Base-by-base conservation (phyloP, 2,329 filamentous ascomycete species). In the Epicoccum sorghinum region DNA sequence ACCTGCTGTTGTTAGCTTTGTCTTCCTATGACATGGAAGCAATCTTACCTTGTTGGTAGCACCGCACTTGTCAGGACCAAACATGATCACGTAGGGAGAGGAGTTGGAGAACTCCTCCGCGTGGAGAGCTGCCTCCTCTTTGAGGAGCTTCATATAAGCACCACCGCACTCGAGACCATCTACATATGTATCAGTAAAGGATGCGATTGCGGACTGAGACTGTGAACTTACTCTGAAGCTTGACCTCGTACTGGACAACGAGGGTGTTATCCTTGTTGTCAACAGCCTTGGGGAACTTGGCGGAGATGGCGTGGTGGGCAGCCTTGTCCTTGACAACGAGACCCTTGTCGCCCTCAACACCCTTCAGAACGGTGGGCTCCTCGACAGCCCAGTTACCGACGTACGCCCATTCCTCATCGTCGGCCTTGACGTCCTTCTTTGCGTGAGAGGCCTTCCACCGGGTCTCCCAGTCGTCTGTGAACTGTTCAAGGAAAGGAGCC, bases 11-110 rank as follows among this genome's bases (percentile, higher is more conserved):
- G 52, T 75, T 46, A 73, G 61, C 29, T 45, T 41, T 40, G 40
- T 35, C 29, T 61, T 49, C 47, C 3, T 22, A 29, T 33, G 4
- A 23, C 7, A 4, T 13, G n/a, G 7, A 41, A 7, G 27, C 7
- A 2, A 3, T 43, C 74, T 53, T 78, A 96, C 90, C 89, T 98
- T 98, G 89, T 99, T 99, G 79, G 91, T 98, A 76, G 91, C 86
- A 78, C 95, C 95, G 78, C 95, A 99, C 89, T 98, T 98, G 84
- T 99, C 95, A 69, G 95, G 95, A 67, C 95, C 95, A 76, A 99
- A 99, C 95, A 99, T 99, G 85, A 99, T 96, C 68, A 99, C 90
- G 76, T 99, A 99, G 43, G 95, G 95, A 38, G 93, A 96, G 59
- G 89, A 87, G 81, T 99, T 98, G 78, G 90, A 91, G 83, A 99